Evolutionary conservation across 2,329 filamentous ascomycete genomes (phyloP).

Genomic region (Trichoderma sp.): DNA sequence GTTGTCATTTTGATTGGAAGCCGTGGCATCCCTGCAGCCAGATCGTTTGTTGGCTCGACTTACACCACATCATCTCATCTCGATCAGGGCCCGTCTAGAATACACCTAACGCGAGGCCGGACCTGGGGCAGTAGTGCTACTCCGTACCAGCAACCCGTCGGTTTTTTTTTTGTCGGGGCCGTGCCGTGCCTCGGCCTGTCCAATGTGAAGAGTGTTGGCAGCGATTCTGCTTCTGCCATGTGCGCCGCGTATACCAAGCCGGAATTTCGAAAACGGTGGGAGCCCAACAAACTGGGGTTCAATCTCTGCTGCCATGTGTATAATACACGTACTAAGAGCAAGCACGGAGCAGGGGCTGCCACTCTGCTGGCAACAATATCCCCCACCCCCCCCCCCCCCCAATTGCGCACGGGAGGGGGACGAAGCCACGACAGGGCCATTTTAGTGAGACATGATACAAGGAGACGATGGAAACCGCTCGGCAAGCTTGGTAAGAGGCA

Average conservation of each 20-base stretch:
- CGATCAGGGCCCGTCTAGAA: conserved; percentile 1
- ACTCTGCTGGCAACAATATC: not conserved
- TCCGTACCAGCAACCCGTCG: not conserved
- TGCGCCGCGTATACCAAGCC: not conserved
- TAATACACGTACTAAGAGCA: not conserved
- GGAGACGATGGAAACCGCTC: not conserved
- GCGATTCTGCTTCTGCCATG: not conserved
- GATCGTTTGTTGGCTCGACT: conserved; percentile 6
- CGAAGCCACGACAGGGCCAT: not conserved
- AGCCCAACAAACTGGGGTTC: not conserved
- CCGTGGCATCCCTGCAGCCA: not conserved
- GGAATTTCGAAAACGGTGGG: not conserved
- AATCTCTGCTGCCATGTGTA: too few relatives aligned
- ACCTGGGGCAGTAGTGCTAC: not conserved
- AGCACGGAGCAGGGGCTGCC: conserved; percentile 10
- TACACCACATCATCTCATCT: conserved; percentile 12
- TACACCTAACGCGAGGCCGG: not conserved
- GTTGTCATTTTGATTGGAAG: not conserved
- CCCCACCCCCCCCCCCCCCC: not conserved
- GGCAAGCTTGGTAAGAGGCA: not conserved
- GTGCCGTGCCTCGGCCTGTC: conserved; percentile 14
- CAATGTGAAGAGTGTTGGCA: not conserved
- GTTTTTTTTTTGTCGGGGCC: not conserved
- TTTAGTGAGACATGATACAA: conserved; percentile 12
- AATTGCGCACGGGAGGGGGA: not conserved